Evolutionary conservation across 768 basidiomycete genomes (phyloP), one percentile per base, ranked within the genome.

Genomic region (Botryobasidium botryosum): DNA sequence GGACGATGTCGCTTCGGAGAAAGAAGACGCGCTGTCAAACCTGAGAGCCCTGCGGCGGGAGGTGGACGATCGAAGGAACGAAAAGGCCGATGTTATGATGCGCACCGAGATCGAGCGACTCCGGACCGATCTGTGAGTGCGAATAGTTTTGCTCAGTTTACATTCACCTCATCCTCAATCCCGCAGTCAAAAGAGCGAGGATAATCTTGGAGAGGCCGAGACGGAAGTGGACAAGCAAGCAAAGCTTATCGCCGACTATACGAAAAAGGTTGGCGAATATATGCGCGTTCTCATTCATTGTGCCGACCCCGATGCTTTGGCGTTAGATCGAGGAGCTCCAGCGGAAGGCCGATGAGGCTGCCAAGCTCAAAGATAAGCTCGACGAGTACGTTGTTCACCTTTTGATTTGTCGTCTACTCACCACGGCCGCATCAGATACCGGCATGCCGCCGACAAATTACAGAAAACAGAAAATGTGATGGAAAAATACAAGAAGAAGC

Each of bases 401-500:
- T 8, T 21, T 37, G 15, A 15, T 10, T 40, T 43, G n/a, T n/a
- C 15, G 28, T 13, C 13, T 31, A 39, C 13, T 15, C 24, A 42
- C 13, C 12, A 39, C 23, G 20, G 8, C 10, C 5, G 35, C 27
- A 29, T 42, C 48, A 92, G 88, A 57, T 86, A 87, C 55, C 79
- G 80, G 4, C 90, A 96, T 62, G 81, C 87, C 4, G 82, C 85
- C 3, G 94, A 96, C 55, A 84, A 77, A 52, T 66, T 90, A 33
- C 79, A 84, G 54, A 97, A 96, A 67, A 82, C 79, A 1, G 94
- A 97, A 62, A 91, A 91, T 56, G 90, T 94, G 24, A 85, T 94
- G 73, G 90, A 96, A 62, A 99, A 97, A 61, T 91, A 96, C 62
- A 92, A 91, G 66, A 91, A 86, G 70, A 99, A 97, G 62, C 70